A percentile compares a stretch with the other conserved stretches of the same genome.
phyloP scores from a whole-genome alignment of 1,139 yeast species.

The Blastobotrys illinoisensis region DNA sequence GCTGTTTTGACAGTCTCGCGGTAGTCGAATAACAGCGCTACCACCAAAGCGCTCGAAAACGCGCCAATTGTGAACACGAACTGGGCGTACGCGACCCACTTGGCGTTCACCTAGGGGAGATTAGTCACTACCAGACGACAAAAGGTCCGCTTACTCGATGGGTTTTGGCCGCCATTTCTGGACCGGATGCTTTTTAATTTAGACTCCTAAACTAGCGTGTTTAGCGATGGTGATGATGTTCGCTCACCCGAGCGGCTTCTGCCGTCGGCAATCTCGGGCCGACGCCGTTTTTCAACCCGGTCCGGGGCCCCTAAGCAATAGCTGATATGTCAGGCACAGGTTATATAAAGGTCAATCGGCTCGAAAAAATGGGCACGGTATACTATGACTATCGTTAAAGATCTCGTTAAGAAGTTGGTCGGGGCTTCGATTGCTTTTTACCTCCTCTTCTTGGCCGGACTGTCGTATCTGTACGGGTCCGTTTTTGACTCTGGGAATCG shows the following conservation, averaged over 20 bases:
- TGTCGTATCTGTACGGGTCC: background rate
- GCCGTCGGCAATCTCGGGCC: background rate
- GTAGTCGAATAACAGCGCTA: conserved; percentile 71
- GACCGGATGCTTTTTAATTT: background rate
- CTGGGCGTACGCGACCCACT: conserved; percentile 62
- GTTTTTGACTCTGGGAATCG: background rate
- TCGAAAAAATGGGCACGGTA: background rate
- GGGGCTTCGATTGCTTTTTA: background rate
- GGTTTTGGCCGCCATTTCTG: background rate
- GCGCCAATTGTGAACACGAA: conserved; percentile 61
- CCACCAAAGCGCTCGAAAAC: conserved; percentile 62
- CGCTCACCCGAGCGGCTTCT: background rate
- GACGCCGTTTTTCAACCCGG: too few relatives aligned
- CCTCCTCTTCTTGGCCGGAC: background rate
- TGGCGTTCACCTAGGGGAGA: conserved; percentile 46
- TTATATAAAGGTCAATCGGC: background rate
- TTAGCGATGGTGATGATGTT: background rate
- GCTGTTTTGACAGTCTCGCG: conserved; percentile 83
- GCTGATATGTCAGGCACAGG: too few relatives aligned
- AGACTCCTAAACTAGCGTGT: background rate
- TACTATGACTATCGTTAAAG: background rate
- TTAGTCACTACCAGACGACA: background rate
- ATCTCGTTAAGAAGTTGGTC: background rate
- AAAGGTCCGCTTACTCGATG: background rate
- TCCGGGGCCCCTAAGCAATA: too few relatives aligned